Evolutionary conservation across 805 yeast genomes (phyloP), one percentile per base, ranked within the genome.

Genomic region (Zygotorulaspora chibaensis): DNA sequence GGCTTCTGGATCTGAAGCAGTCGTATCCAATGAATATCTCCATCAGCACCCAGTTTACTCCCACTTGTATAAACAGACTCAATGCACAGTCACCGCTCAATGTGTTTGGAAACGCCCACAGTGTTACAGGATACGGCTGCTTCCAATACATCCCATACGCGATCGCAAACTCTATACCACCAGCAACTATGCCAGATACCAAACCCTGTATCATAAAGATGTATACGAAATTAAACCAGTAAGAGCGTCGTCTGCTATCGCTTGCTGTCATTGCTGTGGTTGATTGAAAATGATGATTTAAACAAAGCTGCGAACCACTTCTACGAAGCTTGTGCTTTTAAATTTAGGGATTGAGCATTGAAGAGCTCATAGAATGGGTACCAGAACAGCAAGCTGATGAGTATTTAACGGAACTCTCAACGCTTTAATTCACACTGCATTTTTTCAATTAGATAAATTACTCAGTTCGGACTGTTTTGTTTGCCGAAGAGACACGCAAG

Each of bases 101-200:
- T 5, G 63, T 59, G 34, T 59, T 52, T 11, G 62, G 62, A 31
- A 59, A 59, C n/a, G 53, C 56, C 63, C 63, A 59, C 15, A 59
- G 42, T 4, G 46, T 46, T 5, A 59, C 41, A 2, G 42, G 43
- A 15, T 40, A 27, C 8, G 36, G 23, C 6, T 49, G 43, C 15
- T 50, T 15, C 36, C 38, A 43, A 36, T 59, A 59, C 61, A 59
- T 57, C 15, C 58, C 63, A 33, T 56, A 59, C 1, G 62, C 63
- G 16, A 57, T 52, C 25, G 54, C 62, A 28, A 59, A 59, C 38
- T 59, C 53, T 1, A 55, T 45, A n/a, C 63, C 63, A 28, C 62
- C 63, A 8, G 56, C 43, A 8, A 59, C 47, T 8, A 56, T 47
- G 18, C 55, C 61, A 17, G 61, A 52, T 8, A 48, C 45, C 5